Conservation (phyloP, 1,284 basidiomycete genomes). For the Heterobasidion parviporum region DNA sequence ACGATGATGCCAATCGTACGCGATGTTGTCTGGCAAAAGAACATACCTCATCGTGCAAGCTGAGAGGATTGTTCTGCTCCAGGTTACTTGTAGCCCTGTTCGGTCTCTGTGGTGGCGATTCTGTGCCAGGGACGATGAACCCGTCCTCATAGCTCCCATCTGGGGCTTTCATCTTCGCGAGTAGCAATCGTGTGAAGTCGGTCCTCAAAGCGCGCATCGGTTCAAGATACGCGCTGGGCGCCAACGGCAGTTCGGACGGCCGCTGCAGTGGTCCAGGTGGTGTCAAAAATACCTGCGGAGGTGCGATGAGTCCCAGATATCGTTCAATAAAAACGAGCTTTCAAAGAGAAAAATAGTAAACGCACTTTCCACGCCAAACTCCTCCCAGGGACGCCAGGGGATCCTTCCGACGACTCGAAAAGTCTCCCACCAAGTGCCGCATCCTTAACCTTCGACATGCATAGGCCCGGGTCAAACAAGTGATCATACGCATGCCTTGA, state of each 20-base stretch:
- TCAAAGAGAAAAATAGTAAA: constrained; percentile 1
- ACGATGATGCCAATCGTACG: not conserved
- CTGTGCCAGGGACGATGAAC: constrained; percentile 44
- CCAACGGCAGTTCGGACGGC: constrained; percentile 33
- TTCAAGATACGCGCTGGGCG: constrained; percentile 30
- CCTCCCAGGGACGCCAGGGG: constrained; percentile 48
- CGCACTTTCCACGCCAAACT: constrained; percentile 76
- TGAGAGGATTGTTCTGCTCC: constrained; percentile 80
- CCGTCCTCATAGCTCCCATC: constrained; percentile 72
- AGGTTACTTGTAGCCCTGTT: constrained; percentile 32
- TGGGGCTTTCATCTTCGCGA: constrained; percentile 66
- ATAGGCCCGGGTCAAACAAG: constrained; percentile 47
- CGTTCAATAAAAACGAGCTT: constrained; percentile 2
- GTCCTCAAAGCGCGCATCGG: constrained; percentile 39
- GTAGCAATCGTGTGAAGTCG: constrained; percentile 41
- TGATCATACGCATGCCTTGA: constrained; percentile 50
- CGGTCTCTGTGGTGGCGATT: constrained; percentile 27
- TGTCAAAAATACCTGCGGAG: constrained; percentile 51
- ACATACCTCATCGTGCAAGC: constrained; percentile 68
- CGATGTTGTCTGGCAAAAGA: not conserved
- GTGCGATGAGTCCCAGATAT: constrained; percentile 1
- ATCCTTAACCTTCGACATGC: constrained; percentile 58
- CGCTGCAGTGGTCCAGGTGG: constrained; percentile 48
- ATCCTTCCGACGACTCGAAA: constrained; percentile 31
- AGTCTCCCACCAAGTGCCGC: constrained; percentile 53